Evolutionary conservation across 768 basidiomycete species (phyloP).

Genomic region (Boletus rufocinnamomeus): DNA sequence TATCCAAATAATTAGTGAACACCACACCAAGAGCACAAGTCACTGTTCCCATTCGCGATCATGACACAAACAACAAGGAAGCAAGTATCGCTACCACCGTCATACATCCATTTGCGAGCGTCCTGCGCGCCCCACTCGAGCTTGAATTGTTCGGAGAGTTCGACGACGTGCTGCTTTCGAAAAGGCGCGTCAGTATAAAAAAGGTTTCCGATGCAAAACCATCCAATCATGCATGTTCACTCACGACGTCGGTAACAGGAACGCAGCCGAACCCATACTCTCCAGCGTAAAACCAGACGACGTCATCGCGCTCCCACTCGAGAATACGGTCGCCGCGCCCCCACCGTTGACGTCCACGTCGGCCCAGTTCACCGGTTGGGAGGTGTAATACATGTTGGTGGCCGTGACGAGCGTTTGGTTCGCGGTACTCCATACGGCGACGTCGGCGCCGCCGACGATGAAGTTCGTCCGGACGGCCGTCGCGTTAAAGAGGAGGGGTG

Average conservation of each 20-base stretch:
- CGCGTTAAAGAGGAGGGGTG: conserved; percentile 48
- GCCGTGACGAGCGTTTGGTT: conserved; percentile 49
- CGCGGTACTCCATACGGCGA: conserved; percentile 52
- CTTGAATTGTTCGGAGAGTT: neutral
- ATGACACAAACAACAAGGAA: conserved; percentile 2
- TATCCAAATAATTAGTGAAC: too few relatives aligned
- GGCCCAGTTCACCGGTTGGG: conserved; percentile 35
- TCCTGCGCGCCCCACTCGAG: conserved; percentile 1
- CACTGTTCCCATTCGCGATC: neutral
- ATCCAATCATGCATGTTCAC: neutral
- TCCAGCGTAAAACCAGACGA: conserved; percentile 22
- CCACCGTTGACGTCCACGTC: conserved; percentile 27
- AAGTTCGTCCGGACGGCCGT: conserved; percentile 43
- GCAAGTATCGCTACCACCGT: neutral
- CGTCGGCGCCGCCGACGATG: conserved; percentile 44
- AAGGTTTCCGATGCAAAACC: neutral
- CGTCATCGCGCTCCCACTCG: conserved; percentile 13
- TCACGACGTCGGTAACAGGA: conserved; percentile 19
- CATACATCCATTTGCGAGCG: neutral
- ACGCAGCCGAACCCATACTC: conserved; percentile 23
- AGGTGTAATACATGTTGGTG: conserved; percentile 49
- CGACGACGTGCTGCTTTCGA: neutral
- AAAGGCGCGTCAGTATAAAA: conserved; percentile 1
- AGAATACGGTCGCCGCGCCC: conserved; percentile 7
- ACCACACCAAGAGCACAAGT: too few relatives aligned